Percentiles rank a stretch among this genome's conserved stretches.
Evolutionary conservation across 371 early-diverging fungal genomes (phyloP).

Genomic region (Syncephalastrum contaminatum): DNA sequence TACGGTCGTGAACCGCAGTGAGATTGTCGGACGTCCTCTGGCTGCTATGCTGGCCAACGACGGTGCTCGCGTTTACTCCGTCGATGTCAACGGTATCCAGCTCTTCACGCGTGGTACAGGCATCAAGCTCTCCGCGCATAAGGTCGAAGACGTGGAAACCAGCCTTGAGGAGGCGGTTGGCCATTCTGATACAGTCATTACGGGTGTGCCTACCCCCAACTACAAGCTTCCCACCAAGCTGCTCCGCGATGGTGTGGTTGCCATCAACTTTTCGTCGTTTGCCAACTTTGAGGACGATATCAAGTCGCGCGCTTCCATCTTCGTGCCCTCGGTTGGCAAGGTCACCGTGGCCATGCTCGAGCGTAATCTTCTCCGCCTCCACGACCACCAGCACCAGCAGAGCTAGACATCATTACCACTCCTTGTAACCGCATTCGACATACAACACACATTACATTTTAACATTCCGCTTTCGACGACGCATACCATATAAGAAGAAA

Average conservation of each 20-base stretch:
- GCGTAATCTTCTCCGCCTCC: constrained; percentile 86
- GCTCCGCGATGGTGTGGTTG: constrained; percentile 93
- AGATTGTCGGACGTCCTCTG: constrained; percentile 96
- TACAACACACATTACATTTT: no score
- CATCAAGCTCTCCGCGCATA: constrained; percentile 75
- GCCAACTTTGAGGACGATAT: constrained; percentile 91
- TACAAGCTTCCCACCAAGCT: constrained; percentile 84
- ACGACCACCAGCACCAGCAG: constrained; percentile 60
- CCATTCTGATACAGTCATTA: constrained; percentile 92
- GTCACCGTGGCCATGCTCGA: constrained; percentile 97
- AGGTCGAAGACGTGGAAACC: constrained; percentile 69
- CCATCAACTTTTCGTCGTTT: constrained; percentile 92
- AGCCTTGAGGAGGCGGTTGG: constrained; percentile 80
- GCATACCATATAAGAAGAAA: constrained; percentile 6
- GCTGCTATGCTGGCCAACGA: constrained; percentile 98
- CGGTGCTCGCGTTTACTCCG: constrained; percentile 94
- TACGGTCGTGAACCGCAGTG: constrained; percentile 92
- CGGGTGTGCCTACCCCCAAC: constrained; percentile 87
- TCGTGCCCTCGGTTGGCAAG: constrained; percentile 95
- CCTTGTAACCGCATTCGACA: no score
- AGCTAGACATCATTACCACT: no score
- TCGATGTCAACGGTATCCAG: constrained; percentile 88
- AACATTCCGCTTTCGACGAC: no score
- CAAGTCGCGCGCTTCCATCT: constrained; percentile 86
- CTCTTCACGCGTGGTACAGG: constrained; percentile 86